phyloP scores from a whole-genome alignment of 2,329 filamentous ascomycete species.

The Ophiocordyceps robertsii region DNA sequence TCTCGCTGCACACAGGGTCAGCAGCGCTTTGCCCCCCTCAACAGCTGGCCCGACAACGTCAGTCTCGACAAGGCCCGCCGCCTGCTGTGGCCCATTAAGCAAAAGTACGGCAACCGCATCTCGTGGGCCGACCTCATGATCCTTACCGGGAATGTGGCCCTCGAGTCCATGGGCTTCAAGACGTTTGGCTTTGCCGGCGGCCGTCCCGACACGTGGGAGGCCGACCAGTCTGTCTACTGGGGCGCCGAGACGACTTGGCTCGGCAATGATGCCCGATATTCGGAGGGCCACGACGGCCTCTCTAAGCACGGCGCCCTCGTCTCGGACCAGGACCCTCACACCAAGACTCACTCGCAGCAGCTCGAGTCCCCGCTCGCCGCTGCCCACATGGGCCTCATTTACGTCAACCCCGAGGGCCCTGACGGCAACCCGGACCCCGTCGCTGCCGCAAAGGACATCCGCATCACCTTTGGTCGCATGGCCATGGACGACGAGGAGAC shows the following conservation, averaged over 20 bases:
- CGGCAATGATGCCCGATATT: conserved; percentile 60
- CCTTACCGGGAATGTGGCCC: conserved; percentile 61
- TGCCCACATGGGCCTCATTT: conserved; percentile 61
- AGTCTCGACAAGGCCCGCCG: conserved; percentile 69
- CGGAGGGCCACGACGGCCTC: conserved; percentile 30
- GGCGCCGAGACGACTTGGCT: conserved; percentile 63
- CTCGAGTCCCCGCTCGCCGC: conserved; percentile 56
- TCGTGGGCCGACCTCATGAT: conserved; percentile 66
- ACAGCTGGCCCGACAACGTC: conserved; percentile 70
- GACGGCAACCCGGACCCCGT: conserved; percentile 58
- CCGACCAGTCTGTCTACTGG: conserved; percentile 68
- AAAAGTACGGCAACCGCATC: conserved; percentile 73
- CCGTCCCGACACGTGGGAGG: conserved; percentile 59
- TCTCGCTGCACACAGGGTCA: conserved; percentile 33
- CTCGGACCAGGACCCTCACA: conserved; percentile 21
- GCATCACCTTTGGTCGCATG: conserved; percentile 64
- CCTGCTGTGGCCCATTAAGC: conserved; percentile 70
- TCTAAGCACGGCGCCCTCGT: conserved; percentile 17
- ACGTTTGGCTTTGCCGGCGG: conserved; percentile 63
- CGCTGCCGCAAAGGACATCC: conserved; percentile 58
- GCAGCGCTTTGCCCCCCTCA: conserved; percentile 68
- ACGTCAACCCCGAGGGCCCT: conserved; percentile 70
- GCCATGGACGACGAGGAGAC: conserved; percentile 77
- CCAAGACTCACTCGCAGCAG: conserved; percentile 44
- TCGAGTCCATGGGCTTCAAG: conserved; percentile 65